Conservation (phyloP, 305 asterid species). For the Fraxinus paxiana region DNA sequence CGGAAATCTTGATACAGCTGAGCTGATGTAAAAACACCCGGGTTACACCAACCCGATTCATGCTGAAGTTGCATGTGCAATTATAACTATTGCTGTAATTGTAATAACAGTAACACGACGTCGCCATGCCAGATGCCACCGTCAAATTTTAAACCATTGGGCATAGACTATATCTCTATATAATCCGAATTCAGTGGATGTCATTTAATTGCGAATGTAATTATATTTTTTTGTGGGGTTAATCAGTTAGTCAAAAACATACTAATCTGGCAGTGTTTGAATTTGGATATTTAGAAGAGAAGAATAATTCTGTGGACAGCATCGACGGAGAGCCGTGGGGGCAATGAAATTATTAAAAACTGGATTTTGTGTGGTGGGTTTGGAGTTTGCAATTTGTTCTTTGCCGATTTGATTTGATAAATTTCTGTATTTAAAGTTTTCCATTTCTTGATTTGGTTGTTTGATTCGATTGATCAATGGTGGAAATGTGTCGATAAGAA, state of each 20-base stretch:
- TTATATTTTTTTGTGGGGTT: neutral
- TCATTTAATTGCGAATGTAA: neutral
- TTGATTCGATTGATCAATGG: neutral
- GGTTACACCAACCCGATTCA: slow-evolving; percentile 40
- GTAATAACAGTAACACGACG: slow-evolving; percentile 31
- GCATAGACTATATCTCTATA: neutral
- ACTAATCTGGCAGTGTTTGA: neutral
- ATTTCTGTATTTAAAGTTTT: neutral
- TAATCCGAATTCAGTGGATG: neutral
- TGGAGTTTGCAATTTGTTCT: neutral
- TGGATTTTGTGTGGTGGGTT: neutral
- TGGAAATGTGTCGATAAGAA: neutral
- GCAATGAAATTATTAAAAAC: neutral
- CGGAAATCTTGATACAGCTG: slow-evolving; percentile 29
- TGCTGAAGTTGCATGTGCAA: slow-evolving; percentile 44
- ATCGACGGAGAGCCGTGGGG: neutral
- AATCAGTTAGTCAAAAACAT: neutral
- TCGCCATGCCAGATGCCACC: slow-evolving; percentile 55
- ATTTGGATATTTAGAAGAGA: neutral
- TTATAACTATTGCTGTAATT: slow-evolving; percentile 22
- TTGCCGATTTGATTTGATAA: neutral
- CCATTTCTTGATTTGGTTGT: neutral
- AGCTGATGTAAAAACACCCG: slow-evolving; percentile 37
- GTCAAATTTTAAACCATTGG: slow-evolving; percentile 22
- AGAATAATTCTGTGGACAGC: neutral